phyloP scores from a whole-genome alignment of 352 stramenopile genomes.

The Pythium volutum region DNA sequence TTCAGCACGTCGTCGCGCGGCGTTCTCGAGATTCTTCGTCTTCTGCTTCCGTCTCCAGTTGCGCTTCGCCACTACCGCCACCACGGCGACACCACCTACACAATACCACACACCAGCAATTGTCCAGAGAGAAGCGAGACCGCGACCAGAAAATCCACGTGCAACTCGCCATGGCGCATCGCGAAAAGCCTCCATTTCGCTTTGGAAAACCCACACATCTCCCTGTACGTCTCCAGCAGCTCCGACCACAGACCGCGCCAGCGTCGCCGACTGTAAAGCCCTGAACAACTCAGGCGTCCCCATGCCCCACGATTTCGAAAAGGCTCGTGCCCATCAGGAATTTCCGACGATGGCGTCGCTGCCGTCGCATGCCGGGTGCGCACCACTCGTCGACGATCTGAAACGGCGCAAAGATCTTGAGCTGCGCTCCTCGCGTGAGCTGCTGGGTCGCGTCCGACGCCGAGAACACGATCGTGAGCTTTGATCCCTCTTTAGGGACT shows the following conservation, averaged over 20 bases:
- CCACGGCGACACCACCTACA: not conserved
- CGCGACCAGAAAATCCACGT: conserved; percentile 23
- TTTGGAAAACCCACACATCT: conserved; percentile 13
- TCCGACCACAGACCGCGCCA: conserved; percentile 8
- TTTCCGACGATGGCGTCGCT: conserved; percentile 21
- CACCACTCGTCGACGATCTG: conserved; percentile 39
- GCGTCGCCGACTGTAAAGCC: conserved; percentile 7
- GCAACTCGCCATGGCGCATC: conserved; percentile 17
- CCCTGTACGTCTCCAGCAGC: not conserved
- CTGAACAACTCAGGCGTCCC: not conserved
- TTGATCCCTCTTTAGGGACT: not conserved
- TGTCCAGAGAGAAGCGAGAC: not conserved
- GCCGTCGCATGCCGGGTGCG: conserved; percentile 22
- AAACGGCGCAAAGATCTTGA: conserved; percentile 61
- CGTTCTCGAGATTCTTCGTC: not conserved
- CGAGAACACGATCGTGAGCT: conserved; percentile 32
- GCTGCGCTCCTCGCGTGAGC: conserved; percentile 23
- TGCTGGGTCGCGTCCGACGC: conserved; percentile 29
- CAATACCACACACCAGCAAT: conserved; percentile 1
- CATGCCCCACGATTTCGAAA: conserved; percentile 31
- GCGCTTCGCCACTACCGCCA: too few relatives aligned
- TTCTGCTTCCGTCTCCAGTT: not conserved
- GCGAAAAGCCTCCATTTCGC: conserved; percentile 23
- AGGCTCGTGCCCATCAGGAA: conserved; percentile 54
- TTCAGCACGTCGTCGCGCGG: conserved; percentile 10